Evolutionary conservation across 2,329 filamentous ascomycete genomes (phyloP).

Genomic region (Pezizomycotina sp.): DNA sequence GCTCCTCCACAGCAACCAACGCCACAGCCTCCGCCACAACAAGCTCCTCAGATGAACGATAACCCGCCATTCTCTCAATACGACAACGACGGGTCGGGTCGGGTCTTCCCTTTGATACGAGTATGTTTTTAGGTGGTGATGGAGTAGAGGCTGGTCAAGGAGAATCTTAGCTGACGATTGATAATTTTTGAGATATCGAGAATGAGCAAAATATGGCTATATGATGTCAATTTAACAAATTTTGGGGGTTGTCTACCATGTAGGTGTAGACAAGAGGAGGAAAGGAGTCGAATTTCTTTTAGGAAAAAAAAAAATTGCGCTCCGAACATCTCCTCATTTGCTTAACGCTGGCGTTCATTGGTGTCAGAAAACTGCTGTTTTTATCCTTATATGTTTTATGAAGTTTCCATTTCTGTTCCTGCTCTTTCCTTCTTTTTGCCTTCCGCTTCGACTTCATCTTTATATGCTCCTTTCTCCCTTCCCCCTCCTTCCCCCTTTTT

Average conservation of each 20-base stretch:
- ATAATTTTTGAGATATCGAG: constrained; percentile 5
- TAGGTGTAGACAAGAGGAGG: too few relatives aligned
- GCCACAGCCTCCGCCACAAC: constrained; percentile 28
- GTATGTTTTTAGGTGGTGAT: constrained; percentile 4
- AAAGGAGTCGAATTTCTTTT: too few relatives aligned
- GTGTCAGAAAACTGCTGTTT: too few relatives aligned
- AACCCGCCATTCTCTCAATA: too few relatives aligned
- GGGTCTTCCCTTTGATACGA: constrained; percentile 1
- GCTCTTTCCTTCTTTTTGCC: constrained; percentile 1
- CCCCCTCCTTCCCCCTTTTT: too few relatives aligned
- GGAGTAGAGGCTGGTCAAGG: constrained; percentile 10
- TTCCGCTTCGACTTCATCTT: constrained; percentile 1
- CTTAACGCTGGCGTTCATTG: neutral
- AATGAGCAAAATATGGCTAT: too few relatives aligned
- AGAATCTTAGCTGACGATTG: constrained; percentile 3
- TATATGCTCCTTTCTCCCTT: constrained; percentile 2
- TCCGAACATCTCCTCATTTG: neutral
- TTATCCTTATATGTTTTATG: constrained; percentile 4
- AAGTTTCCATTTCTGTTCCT: constrained; percentile 6
- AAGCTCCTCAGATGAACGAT: too few relatives aligned
- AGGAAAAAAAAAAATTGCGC: neutral
- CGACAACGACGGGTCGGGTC: constrained; percentile 28
- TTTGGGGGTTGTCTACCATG: too few relatives aligned
- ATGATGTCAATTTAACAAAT: too few relatives aligned
- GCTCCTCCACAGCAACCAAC: constrained; percentile 32